phyloP scores from a whole-genome alignment of 106 monocot genomes.

The Dendrobium chrysotoxum region DNA sequence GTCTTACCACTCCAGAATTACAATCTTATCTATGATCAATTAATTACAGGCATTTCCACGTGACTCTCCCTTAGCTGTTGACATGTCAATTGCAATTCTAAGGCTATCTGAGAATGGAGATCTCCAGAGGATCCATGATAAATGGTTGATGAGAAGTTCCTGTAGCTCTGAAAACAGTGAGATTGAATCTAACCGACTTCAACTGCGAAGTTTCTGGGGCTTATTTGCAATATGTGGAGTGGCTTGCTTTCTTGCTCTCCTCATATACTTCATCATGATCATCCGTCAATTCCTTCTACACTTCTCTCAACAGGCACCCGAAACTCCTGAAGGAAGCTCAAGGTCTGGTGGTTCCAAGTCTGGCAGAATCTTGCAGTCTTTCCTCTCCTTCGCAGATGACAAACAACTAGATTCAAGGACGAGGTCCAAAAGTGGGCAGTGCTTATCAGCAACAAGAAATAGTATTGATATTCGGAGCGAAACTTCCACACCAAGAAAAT shows the following conservation, averaged over 20 bases:
- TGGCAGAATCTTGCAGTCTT: constrained; percentile 16
- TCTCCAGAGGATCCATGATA: constrained; percentile 67
- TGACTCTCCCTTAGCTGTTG: constrained; percentile 67
- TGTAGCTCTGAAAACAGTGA: constrained; percentile 37
- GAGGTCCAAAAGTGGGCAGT: constrained; percentile 16
- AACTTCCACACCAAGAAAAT: not conserved
- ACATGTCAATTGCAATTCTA: constrained; percentile 78
- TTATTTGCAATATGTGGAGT: constrained; percentile 68
- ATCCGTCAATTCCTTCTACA: constrained; percentile 39
- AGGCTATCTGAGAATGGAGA: constrained; percentile 84
- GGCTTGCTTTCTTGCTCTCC: constrained; percentile 49
- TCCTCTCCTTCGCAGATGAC: constrained; percentile 51
- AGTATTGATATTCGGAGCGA: constrained; percentile 15
- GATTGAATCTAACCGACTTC: constrained; percentile 40
- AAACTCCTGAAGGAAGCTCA: constrained; percentile 20
- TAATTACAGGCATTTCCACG: constrained; percentile 45
- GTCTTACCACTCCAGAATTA: not conserved
- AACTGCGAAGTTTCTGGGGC: constrained; percentile 54
- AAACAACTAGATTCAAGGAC: constrained; percentile 28
- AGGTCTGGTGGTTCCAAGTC: constrained; percentile 6
- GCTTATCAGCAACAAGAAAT: constrained; percentile 1
- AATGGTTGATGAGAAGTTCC: constrained; percentile 45
- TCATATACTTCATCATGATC: constrained; percentile 37
- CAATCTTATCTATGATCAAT: not conserved
- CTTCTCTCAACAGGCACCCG: constrained; percentile 2